Base-by-base conservation (phyloP, 306 rosid genomes). In the Trifolium subterraneum region DNA sequence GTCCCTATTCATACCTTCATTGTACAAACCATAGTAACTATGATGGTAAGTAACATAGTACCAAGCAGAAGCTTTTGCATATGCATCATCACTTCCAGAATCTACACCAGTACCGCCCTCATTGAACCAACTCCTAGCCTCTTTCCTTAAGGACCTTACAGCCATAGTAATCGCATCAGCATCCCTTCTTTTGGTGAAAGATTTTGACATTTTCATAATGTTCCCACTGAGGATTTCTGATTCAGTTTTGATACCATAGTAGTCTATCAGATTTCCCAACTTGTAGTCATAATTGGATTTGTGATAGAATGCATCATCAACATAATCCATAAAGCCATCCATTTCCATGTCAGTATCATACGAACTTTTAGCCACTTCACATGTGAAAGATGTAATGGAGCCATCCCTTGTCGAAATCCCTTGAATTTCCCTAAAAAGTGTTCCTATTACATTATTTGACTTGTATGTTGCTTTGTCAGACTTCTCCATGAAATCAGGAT, bases 51-150 rank as follows among this genome's bases (percentile, higher is more conserved):
- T 87, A 45, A 92, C 98, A 80, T 87, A 1, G 50, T 92, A 92
- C 98, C 96, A 92, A 33, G 96, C 96, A 10, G 98, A 92, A 74
- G 98, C 98, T 78, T 88, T 92, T 64, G 96, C 96, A 61, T 79
- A 79, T 6, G 29, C 80, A 78, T 55, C 86, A 10, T 73, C 84
- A 27, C 20, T 36, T 25, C 44, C 82, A 31, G 68, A 75, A 79
- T 79, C 83, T 29, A 4, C 41, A 1, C 23, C 63, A 3, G 58
- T 73, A 19, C 71, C 80, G 6, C 79, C 78, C 73, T 87, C 87
- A 42, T 88, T 84, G 83, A 93, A 93, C 93, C 98, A 89, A 22
- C 72, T 35, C 82, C 92, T 68, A 4, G 93, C 93, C 81, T 93
- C 95, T 79, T 90, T 90, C 80, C 95, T 88, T 27, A 93, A 78